A percentile compares a stretch with the other conserved stretches of the same genome.
Evolutionary conservation across 768 basidiomycete genomes (phyloP).

Genomic region (Pleurotus giganteus): DNA sequence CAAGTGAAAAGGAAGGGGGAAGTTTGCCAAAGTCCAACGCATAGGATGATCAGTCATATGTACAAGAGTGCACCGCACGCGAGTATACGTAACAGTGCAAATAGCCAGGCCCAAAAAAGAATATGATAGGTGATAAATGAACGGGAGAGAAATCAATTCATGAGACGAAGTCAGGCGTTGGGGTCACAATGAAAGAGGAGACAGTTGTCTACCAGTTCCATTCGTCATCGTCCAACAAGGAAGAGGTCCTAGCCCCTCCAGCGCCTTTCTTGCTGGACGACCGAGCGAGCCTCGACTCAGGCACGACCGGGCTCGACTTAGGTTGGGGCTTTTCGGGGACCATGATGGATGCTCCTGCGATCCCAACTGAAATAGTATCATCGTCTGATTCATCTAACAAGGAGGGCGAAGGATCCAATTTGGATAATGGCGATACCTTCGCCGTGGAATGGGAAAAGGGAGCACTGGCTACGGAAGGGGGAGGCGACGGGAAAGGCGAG

Average conservation of each 20-base stretch:
- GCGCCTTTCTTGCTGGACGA: background rate
- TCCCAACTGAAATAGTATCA: constrained; percentile 14
- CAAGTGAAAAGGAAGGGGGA: no score
- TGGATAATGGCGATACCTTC: constrained; percentile 10
- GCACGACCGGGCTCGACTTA: constrained; percentile 5
- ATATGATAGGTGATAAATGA: background rate
- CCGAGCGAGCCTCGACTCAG: background rate
- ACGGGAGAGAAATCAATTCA: background rate
- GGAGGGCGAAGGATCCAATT: constrained; percentile 19
- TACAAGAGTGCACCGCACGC: background rate
- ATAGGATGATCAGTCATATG: background rate
- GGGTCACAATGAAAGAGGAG: background rate
- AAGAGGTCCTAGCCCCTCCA: background rate
- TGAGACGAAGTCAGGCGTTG: background rate
- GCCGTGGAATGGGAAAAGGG: constrained; percentile 17
- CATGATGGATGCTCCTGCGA: constrained; percentile 25
- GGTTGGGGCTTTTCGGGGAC: constrained; percentile 23
- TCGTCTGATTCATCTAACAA: constrained; percentile 41
- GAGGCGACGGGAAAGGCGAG: constrained; percentile 17
- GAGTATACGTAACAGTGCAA: background rate
- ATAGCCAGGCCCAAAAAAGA: background rate
- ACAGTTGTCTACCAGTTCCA: constrained; percentile 55
- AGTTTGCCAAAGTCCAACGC: background rate
- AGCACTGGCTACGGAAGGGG: constrained; percentile 19
- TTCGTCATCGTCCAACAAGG: constrained; percentile 12